Conservation (phyloP, 2,329 filamentous ascomycete species). For the Aspergillus sp. region DNA sequence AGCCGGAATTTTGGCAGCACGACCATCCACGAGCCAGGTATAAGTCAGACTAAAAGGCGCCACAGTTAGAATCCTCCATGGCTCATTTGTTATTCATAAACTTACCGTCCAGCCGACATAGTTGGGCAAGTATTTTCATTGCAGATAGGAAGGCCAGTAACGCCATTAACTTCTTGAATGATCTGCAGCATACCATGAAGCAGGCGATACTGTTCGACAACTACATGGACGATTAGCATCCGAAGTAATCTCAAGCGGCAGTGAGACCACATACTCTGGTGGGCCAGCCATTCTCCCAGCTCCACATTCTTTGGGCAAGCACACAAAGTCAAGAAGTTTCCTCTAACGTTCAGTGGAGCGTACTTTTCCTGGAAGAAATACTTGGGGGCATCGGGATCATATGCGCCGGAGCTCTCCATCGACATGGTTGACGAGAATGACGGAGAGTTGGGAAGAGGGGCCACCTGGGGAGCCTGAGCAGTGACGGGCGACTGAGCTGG, state of each 20-base stretch:
- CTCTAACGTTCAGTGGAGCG: conserved; percentile 85
- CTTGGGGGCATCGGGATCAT: conserved; percentile 41
- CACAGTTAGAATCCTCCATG: too few species aligned
- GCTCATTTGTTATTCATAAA: conserved; percentile 18
- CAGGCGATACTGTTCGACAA: conserved; percentile 87
- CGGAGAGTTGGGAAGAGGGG: conserved; percentile 33
- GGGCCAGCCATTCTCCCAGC: conserved; percentile 90
- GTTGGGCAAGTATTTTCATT: conserved; percentile 78
- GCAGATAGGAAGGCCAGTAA: conserved; percentile 70
- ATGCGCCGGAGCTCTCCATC: conserved; percentile 30
- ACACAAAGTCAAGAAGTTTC: conserved; percentile 94
- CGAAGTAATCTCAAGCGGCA: background rate
- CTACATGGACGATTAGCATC: conserved; percentile 41
- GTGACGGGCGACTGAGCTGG: conserved; percentile 23
- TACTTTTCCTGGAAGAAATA: conserved; percentile 50
- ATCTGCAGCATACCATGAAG: conserved; percentile 86
- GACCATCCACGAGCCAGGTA: conserved; percentile 87
- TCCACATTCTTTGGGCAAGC: conserved; percentile 91
- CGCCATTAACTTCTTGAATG: conserved; percentile 78
- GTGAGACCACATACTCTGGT: conserved; percentile 66
- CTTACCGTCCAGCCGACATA: conserved; percentile 91
- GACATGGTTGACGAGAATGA: conserved; percentile 33
- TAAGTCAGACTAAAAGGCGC: conserved; percentile 69
- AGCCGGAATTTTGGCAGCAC: conserved; percentile 86
- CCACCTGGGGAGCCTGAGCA: conserved; percentile 23